phyloP scores from a whole-genome alignment of 2,329 filamentous ascomycete species.

The Penicillium sp. region DNA sequence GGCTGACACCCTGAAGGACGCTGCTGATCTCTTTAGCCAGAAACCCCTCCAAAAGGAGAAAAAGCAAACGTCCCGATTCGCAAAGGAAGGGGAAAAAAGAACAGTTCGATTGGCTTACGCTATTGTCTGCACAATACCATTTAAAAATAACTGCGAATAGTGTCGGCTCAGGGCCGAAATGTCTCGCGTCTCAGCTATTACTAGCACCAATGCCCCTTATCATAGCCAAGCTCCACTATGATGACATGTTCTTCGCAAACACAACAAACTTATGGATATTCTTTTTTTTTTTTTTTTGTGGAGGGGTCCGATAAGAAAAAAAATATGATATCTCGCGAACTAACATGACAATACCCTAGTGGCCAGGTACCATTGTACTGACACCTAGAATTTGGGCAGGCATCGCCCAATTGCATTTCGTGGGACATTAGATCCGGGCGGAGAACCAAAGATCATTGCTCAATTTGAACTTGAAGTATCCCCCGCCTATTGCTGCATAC shows the following conservation, averaged over 20 bases:
- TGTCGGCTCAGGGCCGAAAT: background rate
- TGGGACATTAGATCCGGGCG: background rate
- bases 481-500: no score
- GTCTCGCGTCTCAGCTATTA: background rate
- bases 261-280: constrained; percentile 2
- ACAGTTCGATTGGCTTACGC: background rate
- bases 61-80: background rate
- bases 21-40: background rate
- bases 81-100: background rate
- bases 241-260: constrained; percentile 1
- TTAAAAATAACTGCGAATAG: background rate
- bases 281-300: background rate
- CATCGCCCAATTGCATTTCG: constrained; percentile 2
- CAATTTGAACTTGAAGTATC: no score
- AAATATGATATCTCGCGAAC: no score
- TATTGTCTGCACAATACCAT: background rate
- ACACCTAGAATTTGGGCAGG: background rate
- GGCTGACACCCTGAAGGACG: constrained; percentile 10
- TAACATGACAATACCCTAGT: no score
- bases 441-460: background rate
- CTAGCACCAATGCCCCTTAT: background rate
- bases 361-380: no score
- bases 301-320: constrained; percentile 1
- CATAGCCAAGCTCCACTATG: constrained; percentile 8
- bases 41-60: no score